Conservation (phyloP, 352 stramenopile species). For the Globisporangium takayamanum region DNA sequence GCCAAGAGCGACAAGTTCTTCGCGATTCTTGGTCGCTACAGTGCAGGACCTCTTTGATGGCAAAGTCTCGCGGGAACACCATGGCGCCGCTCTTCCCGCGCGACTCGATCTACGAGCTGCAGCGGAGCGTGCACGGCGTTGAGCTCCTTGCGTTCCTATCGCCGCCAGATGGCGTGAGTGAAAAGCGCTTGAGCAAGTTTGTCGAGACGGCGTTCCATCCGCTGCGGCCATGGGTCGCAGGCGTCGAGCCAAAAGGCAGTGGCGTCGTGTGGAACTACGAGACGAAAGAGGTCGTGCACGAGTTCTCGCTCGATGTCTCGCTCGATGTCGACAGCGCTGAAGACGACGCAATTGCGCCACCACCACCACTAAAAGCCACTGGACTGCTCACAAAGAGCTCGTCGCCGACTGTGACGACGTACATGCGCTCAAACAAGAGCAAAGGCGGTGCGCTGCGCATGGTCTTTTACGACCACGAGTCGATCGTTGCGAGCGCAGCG, state of each 20-base stretch:
- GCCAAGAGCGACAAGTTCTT: too few relatives aligned
- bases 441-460: slow-evolving; percentile 41
- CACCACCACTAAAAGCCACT: slow-evolving; percentile 7
- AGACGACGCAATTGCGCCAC: slow-evolving; percentile 9
- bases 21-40: too few relatives aligned
- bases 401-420: slow-evolving; percentile 40
- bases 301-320: slow-evolving; percentile 64
- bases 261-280: slow-evolving; percentile 74
- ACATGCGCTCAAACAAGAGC: slow-evolving; percentile 42
- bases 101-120: slow-evolving; percentile 58
- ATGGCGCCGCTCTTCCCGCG: slow-evolving; percentile 16
- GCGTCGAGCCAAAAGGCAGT: slow-evolving; percentile 52
- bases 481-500: slow-evolving; percentile 30
- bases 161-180: slow-evolving; percentile 37
- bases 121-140: slow-evolving; percentile 40
- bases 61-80: too few relatives aligned
- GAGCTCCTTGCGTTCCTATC: slow-evolving; percentile 46
- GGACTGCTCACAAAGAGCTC: slow-evolving; percentile 29
- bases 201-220: slow-evolving; percentile 61
- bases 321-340: slow-evolving; percentile 31
- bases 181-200: slow-evolving; percentile 69
- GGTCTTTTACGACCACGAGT: slow-evolving; percentile 75
- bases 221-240: slow-evolving; percentile 58
- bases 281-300: slow-evolving; percentile 45
- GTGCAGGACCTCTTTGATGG: too few relatives aligned